These are phyloP conservation scores for Amyloporia xantha DNA, from an alignment of 768 basidiomycete species.

Conservation along the genomic window DNA sequence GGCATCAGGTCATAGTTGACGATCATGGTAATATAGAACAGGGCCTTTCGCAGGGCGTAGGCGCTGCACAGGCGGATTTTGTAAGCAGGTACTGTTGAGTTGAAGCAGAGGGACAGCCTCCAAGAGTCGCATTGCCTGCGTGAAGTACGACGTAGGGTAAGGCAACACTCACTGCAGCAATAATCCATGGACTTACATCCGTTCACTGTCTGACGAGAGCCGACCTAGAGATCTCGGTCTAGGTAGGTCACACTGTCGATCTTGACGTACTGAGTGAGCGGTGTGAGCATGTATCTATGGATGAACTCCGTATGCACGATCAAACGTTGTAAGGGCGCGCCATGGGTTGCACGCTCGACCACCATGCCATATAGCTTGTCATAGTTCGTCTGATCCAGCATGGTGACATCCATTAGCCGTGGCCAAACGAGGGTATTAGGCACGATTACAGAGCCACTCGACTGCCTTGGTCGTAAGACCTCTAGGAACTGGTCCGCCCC, in stretches of 20 bases:
- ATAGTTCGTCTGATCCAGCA: constrained; percentile 18
- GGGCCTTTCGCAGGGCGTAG: constrained; percentile 53
- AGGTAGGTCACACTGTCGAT: constrained; percentile 17
- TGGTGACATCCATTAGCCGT: constrained; percentile 15
- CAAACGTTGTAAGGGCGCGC: constrained; percentile 13
- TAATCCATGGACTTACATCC: too few species aligned
- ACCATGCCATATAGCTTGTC: constrained; percentile 15
- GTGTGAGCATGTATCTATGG: constrained; percentile 6
- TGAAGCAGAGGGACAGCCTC: too few species aligned
- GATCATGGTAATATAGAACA: constrained; percentile 35
- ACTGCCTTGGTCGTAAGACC: constrained; percentile 14
- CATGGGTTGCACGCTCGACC: constrained; percentile 12
- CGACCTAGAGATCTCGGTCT: constrained; percentile 12
- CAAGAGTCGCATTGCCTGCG: too few species aligned
- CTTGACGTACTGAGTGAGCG: constrained; percentile 14
- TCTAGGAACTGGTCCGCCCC: constrained; percentile 18
- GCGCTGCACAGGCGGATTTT: constrained; percentile 36
- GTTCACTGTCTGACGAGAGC: too few species aligned
- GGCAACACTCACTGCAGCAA: too few species aligned
- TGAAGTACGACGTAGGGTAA: too few species aligned
- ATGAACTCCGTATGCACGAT: constrained; percentile 18
- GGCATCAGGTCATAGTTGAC: too few species aligned
- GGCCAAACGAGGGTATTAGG: constrained; percentile 11
- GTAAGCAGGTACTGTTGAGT: constrained; percentile 22
- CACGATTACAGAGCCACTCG: background rate